These are phyloP conservation scores for Curvularia lunata DNA, from an alignment of 2,329 filamentous ascomycete species.

Conservation along the genomic window DNA sequence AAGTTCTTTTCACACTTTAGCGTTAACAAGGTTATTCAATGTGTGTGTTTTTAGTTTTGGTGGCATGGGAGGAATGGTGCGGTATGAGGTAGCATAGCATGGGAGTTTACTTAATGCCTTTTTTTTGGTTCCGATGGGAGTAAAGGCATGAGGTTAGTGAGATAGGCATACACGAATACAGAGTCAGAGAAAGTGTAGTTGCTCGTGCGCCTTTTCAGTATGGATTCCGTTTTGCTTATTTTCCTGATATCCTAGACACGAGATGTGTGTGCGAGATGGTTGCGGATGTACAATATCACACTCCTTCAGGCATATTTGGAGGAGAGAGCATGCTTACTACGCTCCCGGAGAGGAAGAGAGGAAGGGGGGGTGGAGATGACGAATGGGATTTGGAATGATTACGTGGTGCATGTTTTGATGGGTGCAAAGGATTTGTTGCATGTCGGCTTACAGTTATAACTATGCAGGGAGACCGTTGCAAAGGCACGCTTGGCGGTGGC, in stretches of 20 bases:
- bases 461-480: not conserved
- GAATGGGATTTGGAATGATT: not conserved
- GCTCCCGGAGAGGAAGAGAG: not conserved
- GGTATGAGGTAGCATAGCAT: slow-evolving; percentile 7
- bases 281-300: too few relatives aligned
- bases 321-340: not conserved
- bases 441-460: not conserved
- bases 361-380: not conserved
- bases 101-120: not conserved
- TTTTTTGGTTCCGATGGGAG: not conserved
- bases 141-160: too few relatives aligned
- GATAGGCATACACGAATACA: too few relatives aligned
- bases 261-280: too few relatives aligned
- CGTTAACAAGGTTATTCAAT: not conserved
- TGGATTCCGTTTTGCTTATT: too few relatives aligned
- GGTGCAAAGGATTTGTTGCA: not conserved
- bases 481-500: not conserved
- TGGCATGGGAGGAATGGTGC: not conserved
- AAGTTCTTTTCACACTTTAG: not conserved
- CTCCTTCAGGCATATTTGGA: too few relatives aligned
- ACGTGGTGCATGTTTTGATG: not conserved
- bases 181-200: too few relatives aligned
- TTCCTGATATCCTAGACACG: too few relatives aligned
- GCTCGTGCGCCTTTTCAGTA: too few relatives aligned
- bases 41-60: too few relatives aligned